Evolutionary conservation across 2,329 filamentous ascomycete species (phyloP), one percentile per base, ranked within the genome.

Genomic region (Colletotrichum viniferum): DNA sequence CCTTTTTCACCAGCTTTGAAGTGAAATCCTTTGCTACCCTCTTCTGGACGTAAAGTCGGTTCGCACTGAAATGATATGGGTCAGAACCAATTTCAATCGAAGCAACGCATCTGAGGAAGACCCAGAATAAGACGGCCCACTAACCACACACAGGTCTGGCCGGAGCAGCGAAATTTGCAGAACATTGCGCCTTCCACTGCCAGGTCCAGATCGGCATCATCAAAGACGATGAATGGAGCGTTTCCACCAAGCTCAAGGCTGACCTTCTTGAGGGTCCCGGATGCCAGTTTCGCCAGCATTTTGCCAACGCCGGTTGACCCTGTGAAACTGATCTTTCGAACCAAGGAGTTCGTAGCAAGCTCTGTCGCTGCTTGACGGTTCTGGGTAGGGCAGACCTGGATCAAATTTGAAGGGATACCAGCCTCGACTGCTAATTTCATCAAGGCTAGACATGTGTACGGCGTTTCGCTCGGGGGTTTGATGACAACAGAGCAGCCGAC

Each of bases 171-270:
- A 88, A 95, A 95, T 81, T 95, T 95, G 73, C 90, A 92, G 36
- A 90, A 84, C 61, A 95, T 90, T 34, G 93, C 92, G 28, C 93
- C 93, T 0, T 87, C 85, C 14, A 95, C 90, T 0, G 94, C 93
- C 24, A 87, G 86, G 58, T 94, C 92, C n/a, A 95, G 85, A 79
- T 95, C 92, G n/a, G 93, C 90, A 79, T 95, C 93, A 78, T 95
- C 93, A 79, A 95, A 95, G 48, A 95, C 92, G 76, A 95, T 94
- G 82, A 95, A 94, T 2, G 93, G 93, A 0, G 93, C 92, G 81
- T 95, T 95, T 21, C 93, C 93, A 36, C 93, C 93, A 5, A 95
- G 89, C 80, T 95, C 93, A 80, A 94, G 94, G 1, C 91, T 93
- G 3, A 94, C 87, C 82, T 95, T 95, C 88, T 95, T 95, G 58